A percentile compares a stretch with the other conserved stretches of the same genome.
Conservation (phyloP, 768 basidiomycete species). For the Rhodotorula diobovata region DNA sequence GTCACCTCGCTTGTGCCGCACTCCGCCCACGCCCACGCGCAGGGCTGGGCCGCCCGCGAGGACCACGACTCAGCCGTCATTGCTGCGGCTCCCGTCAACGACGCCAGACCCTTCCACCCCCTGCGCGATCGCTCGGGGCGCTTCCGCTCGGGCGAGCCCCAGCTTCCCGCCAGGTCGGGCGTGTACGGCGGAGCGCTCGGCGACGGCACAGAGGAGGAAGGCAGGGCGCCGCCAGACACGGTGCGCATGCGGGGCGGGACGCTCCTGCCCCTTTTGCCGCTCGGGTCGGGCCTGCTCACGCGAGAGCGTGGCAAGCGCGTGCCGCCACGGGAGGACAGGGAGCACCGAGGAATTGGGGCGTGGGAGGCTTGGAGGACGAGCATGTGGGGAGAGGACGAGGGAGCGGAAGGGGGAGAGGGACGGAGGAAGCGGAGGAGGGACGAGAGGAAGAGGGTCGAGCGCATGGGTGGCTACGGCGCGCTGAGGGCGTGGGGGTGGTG, state of each 20-base stretch:
- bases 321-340: background rate
- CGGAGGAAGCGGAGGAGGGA: background rate
- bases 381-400: background rate
- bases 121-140: background rate
- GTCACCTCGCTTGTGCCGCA: background rate
- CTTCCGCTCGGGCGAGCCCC: background rate
- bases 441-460: too few species aligned
- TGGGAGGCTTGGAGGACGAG: background rate
- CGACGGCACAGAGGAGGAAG: background rate
- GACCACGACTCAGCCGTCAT: background rate
- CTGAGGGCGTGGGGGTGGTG: background rate
- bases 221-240: background rate
- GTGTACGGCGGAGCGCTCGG: background rate
- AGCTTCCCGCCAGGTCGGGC: too few species aligned
- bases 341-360: background rate
- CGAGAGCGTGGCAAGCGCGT: background rate
- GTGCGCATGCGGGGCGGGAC: background rate
- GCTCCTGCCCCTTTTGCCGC: background rate
- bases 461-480: background rate
- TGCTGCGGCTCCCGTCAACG: too few species aligned
- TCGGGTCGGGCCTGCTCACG: background rate
- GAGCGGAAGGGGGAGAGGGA: background rate
- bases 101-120: background rate
- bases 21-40: background rate
- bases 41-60: background rate